Evolutionary conservation across 2,329 filamentous ascomycete genomes (phyloP).

Genomic region (Aspergillus phoenicis): DNA sequence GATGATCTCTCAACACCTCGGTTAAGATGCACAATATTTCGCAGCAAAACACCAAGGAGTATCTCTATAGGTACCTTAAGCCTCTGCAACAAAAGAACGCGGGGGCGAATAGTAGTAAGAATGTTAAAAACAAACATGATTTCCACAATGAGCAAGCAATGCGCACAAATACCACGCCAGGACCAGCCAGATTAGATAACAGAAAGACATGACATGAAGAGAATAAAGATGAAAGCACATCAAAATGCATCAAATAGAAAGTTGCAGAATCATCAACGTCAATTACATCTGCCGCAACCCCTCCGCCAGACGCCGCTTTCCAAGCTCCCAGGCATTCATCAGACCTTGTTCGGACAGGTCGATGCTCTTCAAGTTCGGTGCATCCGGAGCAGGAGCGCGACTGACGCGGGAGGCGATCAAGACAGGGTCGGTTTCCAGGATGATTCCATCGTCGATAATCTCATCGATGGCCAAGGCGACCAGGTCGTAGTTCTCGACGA

Average conservation of each 20-base stretch:
- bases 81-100: constrained; percentile 15
- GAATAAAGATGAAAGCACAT: constrained; percentile 22
- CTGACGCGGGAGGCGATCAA: constrained; percentile 91
- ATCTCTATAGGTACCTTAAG: constrained; percentile 30
- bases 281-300: constrained; percentile 68
- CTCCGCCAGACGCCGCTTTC: constrained; percentile 87
- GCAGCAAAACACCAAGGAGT: constrained; percentile 16
- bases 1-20: not conserved
- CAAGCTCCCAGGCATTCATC: constrained; percentile 90
- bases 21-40: not conserved
- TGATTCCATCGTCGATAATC: constrained; percentile 91
- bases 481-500: constrained; percentile 98
- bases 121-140: constrained; percentile 20
- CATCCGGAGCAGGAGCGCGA: constrained; percentile 86
- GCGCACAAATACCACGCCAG: constrained; percentile 37
- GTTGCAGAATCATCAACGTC: not conserved
- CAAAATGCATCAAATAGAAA: constrained; percentile 12
- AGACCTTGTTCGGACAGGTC: constrained; percentile 95
- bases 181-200: constrained; percentile 37
- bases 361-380: constrained; percentile 84
- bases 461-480: constrained; percentile 93
- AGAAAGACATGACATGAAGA: constrained; percentile 26
- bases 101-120: constrained; percentile 11
- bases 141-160: constrained; percentile 27
- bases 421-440: constrained; percentile 94